Conservation (phyloP, 768 basidiomycete species). For the Daedalea quercina region DNA sequence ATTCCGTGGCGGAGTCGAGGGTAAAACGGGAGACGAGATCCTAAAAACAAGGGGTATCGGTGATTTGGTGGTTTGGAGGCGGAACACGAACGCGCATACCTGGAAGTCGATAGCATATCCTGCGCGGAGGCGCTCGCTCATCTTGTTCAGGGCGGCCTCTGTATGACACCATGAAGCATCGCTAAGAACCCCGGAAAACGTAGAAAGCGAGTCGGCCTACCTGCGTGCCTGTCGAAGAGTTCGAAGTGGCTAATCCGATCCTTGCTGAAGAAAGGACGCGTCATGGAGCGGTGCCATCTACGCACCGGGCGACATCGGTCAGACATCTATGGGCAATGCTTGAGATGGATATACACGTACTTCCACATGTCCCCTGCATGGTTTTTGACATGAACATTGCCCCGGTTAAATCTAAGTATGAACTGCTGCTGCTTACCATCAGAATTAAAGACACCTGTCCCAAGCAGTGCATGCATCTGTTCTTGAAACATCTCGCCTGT, state of each 20-base stretch:
- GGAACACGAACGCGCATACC: neutral
- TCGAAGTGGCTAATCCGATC: constrained; percentile 30
- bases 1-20: constrained; percentile 48
- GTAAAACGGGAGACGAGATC: constrained; percentile 42
- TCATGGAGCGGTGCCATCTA: constrained; percentile 28
- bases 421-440: constrained; percentile 29
- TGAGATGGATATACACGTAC: constrained; percentile 8
- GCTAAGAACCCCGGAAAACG: too few relatives aligned
- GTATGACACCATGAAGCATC: too few relatives aligned
- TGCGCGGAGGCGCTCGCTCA: constrained; percentile 19
- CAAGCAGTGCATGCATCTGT: constrained; percentile 30
- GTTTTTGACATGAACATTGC: too few relatives aligned
- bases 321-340: neutral
- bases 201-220: too few relatives aligned
- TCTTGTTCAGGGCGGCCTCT: constrained; percentile 19
- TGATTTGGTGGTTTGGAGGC: neutral
- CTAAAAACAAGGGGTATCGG: constrained; percentile 18
- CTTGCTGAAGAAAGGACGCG: constrained; percentile 30
- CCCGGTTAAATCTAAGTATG: too few relatives aligned
- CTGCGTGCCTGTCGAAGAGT: constrained; percentile 30
- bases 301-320: neutral
- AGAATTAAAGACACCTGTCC: constrained; percentile 51
- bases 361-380: constrained; percentile 26
- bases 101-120: constrained; percentile 27
- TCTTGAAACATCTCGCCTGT: constrained; percentile 27